Percentiles rank a stretch among this genome's conserved stretches.
phyloP scores from a whole-genome alignment of 2,329 filamentous ascomycete genomes.

The Escovopsis weberi region DNA sequence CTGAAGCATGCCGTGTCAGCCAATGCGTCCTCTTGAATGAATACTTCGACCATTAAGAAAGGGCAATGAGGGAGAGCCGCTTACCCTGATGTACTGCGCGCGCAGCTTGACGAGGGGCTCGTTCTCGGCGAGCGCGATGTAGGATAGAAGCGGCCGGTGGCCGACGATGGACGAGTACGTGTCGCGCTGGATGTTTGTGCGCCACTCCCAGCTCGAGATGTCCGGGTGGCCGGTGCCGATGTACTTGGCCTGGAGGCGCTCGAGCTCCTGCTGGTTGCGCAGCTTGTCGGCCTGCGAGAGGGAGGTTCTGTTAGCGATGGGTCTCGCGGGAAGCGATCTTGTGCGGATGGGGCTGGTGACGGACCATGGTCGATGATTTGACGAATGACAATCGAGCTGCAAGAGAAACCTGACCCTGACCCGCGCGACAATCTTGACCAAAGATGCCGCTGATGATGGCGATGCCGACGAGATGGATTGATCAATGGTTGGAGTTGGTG shows the following conservation, averaged over 20 bases:
- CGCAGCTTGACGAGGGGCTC: conserved; percentile 70
- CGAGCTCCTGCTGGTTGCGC: conserved; percentile 92
- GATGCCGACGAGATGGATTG: too few relatives aligned
- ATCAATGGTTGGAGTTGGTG: too few relatives aligned
- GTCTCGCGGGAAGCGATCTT: neutral
- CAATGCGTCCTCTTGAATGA: neutral
- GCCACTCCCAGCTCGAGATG: conserved; percentile 96
- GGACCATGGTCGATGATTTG: conserved; percentile 12
- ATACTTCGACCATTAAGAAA: neutral
- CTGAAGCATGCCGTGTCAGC: conserved; percentile 19
- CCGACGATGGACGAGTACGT: conserved; percentile 80
- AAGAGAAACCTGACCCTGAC: too few relatives aligned
- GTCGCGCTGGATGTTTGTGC: conserved; percentile 88
- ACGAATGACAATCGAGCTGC: too few relatives aligned
- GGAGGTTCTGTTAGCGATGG: neutral
- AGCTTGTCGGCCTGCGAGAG: conserved; percentile 75
- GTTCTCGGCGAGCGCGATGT: conserved; percentile 81
- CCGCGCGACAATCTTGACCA: too few relatives aligned
- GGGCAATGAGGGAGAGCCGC: conserved; percentile 7
- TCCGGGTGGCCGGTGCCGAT: conserved; percentile 93
- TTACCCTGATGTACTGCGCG: conserved; percentile 61
- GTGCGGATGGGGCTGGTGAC: neutral
- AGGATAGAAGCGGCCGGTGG: conserved; percentile 75
- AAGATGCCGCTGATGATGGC: too few relatives aligned
- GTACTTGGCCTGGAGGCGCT: conserved; percentile 90